phyloP scores from a whole-genome alignment of 148 eudicot species.

The Spergularia bocconei region DNA sequence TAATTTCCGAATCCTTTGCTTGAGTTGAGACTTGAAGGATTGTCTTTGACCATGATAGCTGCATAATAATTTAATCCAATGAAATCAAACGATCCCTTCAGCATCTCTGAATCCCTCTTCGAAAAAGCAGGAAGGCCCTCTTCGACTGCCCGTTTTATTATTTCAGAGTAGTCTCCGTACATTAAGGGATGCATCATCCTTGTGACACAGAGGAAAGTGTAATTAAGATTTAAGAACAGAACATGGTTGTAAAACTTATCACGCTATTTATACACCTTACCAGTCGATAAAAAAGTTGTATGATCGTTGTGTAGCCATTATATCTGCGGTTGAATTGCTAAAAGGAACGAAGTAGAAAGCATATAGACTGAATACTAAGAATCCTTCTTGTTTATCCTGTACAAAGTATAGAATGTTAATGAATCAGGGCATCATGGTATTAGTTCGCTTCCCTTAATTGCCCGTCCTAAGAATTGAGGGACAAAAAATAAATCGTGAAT shows the following conservation, averaged over 20 bases:
- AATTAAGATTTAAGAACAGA: background rate
- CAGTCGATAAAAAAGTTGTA: constrained; percentile 38
- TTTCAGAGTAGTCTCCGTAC: constrained; percentile 57
- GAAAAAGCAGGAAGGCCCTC: constrained; percentile 46
- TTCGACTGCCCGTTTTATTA: constrained; percentile 42
- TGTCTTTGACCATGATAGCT: constrained; percentile 29
- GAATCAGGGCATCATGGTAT: no score
- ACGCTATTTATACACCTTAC: constrained; percentile 39
- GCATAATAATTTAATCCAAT: constrained; percentile 55
- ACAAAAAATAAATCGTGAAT: no score
- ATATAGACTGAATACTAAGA: constrained; percentile 50
- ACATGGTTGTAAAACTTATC: constrained; percentile 28
- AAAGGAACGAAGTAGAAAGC: constrained; percentile 31
- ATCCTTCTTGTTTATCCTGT: constrained; percentile 56
- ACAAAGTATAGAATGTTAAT: background rate
- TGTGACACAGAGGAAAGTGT: background rate
- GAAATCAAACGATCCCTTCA: constrained; percentile 59
- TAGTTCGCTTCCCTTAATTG: no score
- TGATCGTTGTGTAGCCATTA: constrained; percentile 45
- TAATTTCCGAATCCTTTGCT: constrained; percentile 30
- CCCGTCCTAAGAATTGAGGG: no score
- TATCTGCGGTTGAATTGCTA: constrained; percentile 39
- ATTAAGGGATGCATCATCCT: constrained; percentile 57
- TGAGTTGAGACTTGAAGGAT: constrained; percentile 23
- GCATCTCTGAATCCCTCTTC: constrained; percentile 35